phyloP scores from a whole-genome alignment of 169 alveolate species.

The Eimeria sp. region DNA sequence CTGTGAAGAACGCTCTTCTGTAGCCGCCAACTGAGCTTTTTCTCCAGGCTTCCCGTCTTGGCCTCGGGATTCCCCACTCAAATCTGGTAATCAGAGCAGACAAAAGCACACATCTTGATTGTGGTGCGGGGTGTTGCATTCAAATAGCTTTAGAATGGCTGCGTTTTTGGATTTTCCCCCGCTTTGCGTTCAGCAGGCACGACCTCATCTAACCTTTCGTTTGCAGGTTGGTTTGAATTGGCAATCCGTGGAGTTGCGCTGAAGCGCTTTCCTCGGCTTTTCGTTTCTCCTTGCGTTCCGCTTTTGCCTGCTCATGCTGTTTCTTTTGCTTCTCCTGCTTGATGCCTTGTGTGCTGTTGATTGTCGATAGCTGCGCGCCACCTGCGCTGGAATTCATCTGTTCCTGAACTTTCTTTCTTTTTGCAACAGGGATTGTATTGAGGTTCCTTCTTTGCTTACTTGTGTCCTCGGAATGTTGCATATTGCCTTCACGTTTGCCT shows the following conservation, averaged over 20 bases:
- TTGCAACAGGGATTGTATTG: not conserved
- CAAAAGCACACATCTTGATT: not conserved
- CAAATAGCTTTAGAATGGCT: not conserved
- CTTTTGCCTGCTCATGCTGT: not conserved
- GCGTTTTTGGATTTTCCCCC: not conserved
- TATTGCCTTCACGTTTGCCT: not conserved
- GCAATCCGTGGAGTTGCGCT: not conserved
- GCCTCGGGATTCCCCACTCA: not conserved
- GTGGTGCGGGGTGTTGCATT: not conserved
- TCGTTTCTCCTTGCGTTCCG: not conserved
- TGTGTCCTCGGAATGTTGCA: not conserved
- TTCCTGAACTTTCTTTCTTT: not conserved
- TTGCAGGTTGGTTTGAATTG: not conserved
- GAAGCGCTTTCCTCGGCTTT: not conserved
- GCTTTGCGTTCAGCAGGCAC: not conserved
- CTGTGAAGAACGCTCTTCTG: not conserved
- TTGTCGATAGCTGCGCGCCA: not conserved
- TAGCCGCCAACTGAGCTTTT: not conserved
- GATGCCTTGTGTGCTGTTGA: not conserved
- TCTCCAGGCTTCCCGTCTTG: not conserved
- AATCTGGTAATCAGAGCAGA: not conserved
- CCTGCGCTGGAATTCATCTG: not conserved
- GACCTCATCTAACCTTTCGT: not conserved
- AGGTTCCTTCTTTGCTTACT: not conserved
- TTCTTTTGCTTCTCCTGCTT: not conserved